Evolutionary conservation across 2,329 filamentous ascomycete genomes (phyloP), one percentile per base, ranked within the genome.

Genomic region (Colletotrichum abscissum): DNA sequence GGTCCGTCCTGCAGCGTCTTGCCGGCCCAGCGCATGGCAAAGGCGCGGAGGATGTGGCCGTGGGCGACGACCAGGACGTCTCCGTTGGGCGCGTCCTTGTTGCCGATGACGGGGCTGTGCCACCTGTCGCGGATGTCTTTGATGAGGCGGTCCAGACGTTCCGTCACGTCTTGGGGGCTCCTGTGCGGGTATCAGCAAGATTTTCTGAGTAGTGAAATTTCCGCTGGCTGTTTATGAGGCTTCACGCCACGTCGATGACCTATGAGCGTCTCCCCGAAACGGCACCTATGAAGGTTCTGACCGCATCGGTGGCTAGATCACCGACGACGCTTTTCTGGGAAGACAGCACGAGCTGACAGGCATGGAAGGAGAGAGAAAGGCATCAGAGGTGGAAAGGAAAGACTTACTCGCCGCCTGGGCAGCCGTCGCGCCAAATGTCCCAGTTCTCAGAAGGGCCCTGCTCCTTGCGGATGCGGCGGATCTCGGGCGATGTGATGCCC

Each of bases 381-480:
- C 52, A 26, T 42, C 30, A 3, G 16, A 14, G n/a, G 16, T 57
- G 46, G 60, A 57, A 2, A 22, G 54, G 24, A 28, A 68, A 62
- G n/a, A 88, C 91, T 82, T 83, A 94, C 92, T 97, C 95, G 81
- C 95, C 95, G 3, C 92, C 93, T 1, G 92, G 93, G 82, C 95
- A 97, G 0, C 95, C 95, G 80, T 97, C 94, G n/a, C 86, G 87
- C 95, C 95, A 97, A 76, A 97, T 97, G 83, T 97, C 93, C 94
- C 94, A 97, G 28, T 84, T 81, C 4, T 85, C 87, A 54, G 85
- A 76, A 24, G 88, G 84, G 8, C 93, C 93, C 72, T 90, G 85
- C 78, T 88, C 85, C 73, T 84, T 86, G 63, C 89, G 88, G 76
- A 84, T 78, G 65, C 87, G 86, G 63, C 89, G 86, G 79, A 97